phyloP scores from a whole-genome alignment of 139 green algal species.

The Picochlorum sp. region DNA sequence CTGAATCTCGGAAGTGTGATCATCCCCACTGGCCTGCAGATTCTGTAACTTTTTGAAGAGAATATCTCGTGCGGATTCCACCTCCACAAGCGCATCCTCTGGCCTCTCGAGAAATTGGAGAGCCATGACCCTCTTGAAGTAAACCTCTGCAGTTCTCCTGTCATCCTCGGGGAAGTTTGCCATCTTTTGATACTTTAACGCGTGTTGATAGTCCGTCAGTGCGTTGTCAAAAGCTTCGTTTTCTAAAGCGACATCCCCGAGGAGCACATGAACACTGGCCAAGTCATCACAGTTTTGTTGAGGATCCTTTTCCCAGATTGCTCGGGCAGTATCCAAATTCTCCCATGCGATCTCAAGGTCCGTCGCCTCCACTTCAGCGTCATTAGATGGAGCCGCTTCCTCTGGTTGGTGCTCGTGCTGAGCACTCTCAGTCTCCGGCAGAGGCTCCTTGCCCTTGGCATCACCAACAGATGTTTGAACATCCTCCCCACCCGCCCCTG shows the following conservation, averaged over 20 bases:
- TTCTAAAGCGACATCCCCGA: slow-evolving; percentile 41
- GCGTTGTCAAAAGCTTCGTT: slow-evolving; percentile 38
- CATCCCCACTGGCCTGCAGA: background rate
- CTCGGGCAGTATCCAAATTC: slow-evolving; percentile 44
- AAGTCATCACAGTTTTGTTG: slow-evolving; percentile 30
- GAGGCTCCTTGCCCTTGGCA: slow-evolving; percentile 17
- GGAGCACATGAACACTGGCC: slow-evolving; percentile 39
- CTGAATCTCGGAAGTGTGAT: slow-evolving; percentile 4
- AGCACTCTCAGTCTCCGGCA: slow-evolving; percentile 17
- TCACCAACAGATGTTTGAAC: slow-evolving; percentile 10
- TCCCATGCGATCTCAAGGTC: slow-evolving; percentile 71
- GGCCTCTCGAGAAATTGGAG: slow-evolving; percentile 36
- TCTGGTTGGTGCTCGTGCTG: slow-evolving; percentile 18
- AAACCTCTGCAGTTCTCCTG: slow-evolving; percentile 33
- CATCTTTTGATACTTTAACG: slow-evolving; percentile 16
- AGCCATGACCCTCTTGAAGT: slow-evolving; percentile 42
- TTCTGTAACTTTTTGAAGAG: background rate
- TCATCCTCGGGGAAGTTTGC: slow-evolving; percentile 9
- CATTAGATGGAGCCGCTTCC: slow-evolving; percentile 24
- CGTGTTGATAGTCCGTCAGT: slow-evolving; percentile 21
- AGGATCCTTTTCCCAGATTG: slow-evolving; percentile 27
- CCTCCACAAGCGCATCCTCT: slow-evolving; percentile 21
- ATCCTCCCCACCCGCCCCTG: background rate
- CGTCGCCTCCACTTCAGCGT: slow-evolving; percentile 17
- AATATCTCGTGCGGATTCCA: slow-evolving; percentile 5